These are phyloP conservation scores for Perilla frutescens DNA, from an alignment of 257 asterid species.

Conservation along the genomic window DNA sequence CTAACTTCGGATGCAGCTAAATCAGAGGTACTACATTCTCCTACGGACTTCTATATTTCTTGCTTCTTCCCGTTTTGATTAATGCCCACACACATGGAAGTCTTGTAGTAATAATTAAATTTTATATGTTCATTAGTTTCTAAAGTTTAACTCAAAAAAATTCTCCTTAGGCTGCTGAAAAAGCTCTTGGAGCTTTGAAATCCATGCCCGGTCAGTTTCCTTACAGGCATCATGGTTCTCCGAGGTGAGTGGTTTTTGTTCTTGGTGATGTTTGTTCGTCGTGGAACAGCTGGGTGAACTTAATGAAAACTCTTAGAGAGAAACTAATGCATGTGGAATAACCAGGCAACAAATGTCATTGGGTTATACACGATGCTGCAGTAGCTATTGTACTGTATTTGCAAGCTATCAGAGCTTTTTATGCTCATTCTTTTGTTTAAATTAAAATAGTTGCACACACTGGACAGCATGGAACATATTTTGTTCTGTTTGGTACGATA, in stretches of 20 bases:
- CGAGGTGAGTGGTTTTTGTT: conserved; percentile 65
- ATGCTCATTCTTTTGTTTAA: background rate
- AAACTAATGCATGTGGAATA: conserved; percentile 2
- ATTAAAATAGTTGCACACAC: conserved; percentile 2
- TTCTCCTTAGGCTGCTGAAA: conserved; percentile 82
- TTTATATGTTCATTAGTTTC: conserved; percentile 7
- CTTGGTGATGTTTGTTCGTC: conserved; percentile 12
- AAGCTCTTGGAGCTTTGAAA: conserved; percentile 79
- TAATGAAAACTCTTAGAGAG: conserved; percentile 9
- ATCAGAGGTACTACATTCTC: conserved; percentile 60
- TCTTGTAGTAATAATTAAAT: conserved; percentile 12
- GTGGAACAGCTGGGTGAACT: conserved; percentile 8
- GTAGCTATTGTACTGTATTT: background rate
- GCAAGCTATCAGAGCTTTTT: conserved; percentile 12
- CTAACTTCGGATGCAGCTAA: conserved; percentile 93
- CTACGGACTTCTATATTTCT: background rate
- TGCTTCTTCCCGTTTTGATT: conserved; percentile 8
- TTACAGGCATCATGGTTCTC: conserved; percentile 79
- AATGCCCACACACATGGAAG: background rate
- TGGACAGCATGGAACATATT: conserved; percentile 22
- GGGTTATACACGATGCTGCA: background rate
- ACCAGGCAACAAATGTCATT: background rate
- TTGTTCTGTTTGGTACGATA: background rate
- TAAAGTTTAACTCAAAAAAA: conserved; percentile 21
- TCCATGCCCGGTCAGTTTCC: conserved; percentile 65